phyloP scores from a whole-genome alignment of 164 flowering plant genomes.

The Euptelea pleiosperma region DNA sequence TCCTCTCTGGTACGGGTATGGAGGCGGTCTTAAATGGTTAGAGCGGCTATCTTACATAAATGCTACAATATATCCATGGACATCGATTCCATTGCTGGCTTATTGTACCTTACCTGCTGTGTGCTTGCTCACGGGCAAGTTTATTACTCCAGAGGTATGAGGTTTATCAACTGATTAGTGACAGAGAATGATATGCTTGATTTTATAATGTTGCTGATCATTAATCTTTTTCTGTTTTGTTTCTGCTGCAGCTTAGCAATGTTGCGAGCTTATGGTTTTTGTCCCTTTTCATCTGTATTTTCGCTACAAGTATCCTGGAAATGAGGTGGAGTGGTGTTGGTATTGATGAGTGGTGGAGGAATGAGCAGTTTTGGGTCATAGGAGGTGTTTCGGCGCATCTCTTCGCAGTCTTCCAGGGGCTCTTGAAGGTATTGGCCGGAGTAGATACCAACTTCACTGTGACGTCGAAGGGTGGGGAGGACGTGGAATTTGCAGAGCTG shows the following conservation, averaged over 20 bases:
- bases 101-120: slow-evolving; percentile 71
- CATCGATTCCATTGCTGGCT: slow-evolving; percentile 60
- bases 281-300: slow-evolving; percentile 58
- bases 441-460: slow-evolving; percentile 57
- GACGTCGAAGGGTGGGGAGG: slow-evolving; percentile 60
- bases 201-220: background rate
- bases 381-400: slow-evolving; percentile 67
- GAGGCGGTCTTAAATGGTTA: slow-evolving; percentile 53
- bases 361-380: slow-evolving; percentile 74
- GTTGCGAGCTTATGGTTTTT: slow-evolving; percentile 62
- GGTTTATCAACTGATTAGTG: slow-evolving; percentile 7
- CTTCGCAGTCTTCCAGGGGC: slow-evolving; percentile 64
- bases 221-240: slow-evolving; percentile 3
- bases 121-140: slow-evolving; percentile 63
- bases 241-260: slow-evolving; percentile 52
- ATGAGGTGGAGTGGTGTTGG: slow-evolving; percentile 76
- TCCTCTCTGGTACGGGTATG: slow-evolving; percentile 69
- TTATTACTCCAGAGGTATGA: slow-evolving; percentile 62
- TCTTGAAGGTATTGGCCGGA: slow-evolving; percentile 64
- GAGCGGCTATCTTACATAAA: slow-evolving; percentile 64
- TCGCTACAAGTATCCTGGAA: slow-evolving; percentile 54
- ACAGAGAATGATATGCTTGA: background rate
- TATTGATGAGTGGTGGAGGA: slow-evolving; percentile 76
- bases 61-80: slow-evolving; percentile 56
- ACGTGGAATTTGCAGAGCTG: slow-evolving; percentile 48